Percentiles rank a stretch among this genome's conserved stretches.
Evolutionary conservation across 2,329 filamentous ascomycete genomes (phyloP).

Genomic region (Tolypocladium inflatum): DNA sequence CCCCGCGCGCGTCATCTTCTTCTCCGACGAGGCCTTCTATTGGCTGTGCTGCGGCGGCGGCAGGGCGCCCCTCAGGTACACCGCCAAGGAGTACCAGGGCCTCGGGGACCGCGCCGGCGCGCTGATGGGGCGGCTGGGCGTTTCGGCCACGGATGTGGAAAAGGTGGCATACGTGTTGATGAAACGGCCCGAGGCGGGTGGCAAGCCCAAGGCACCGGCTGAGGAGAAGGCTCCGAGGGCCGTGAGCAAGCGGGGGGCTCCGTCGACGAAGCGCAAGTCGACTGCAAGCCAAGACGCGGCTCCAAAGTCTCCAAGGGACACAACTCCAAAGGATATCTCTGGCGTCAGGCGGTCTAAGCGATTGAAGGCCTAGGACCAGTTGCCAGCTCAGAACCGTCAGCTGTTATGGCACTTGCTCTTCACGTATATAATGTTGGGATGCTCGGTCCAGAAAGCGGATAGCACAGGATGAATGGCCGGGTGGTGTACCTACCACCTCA

Average conservation of each 20-base stretch:
- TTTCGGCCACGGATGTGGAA: conserved; percentile 55
- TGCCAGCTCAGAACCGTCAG: not conserved
- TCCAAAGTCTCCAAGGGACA: not conserved
- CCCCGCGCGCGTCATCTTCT: conserved; percentile 55
- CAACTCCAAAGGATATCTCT: not conserved
- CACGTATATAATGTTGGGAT: not conserved
- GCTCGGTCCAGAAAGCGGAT: not conserved
- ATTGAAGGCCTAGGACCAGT: not conserved
- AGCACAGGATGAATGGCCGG: not conserved
- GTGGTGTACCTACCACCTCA: not conserved
- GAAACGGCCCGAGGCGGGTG: conserved; percentile 20
- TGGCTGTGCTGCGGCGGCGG: conserved; percentile 54
- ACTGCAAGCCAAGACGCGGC: conserved; percentile 7
- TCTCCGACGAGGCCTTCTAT: conserved; percentile 69
- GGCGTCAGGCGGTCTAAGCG: conserved; percentile 8
- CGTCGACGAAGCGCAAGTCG: conserved; percentile 12
- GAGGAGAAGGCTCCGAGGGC: not conserved
- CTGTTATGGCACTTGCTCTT: not conserved
- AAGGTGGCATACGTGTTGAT: conserved; percentile 63
- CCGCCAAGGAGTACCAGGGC: conserved; percentile 54
- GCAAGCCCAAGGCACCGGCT: not conserved
- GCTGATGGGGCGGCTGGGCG: conserved; percentile 38
- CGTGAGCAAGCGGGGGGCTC: not conserved
- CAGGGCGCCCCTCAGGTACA: conserved; percentile 56
- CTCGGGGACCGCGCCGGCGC: conserved; percentile 34